A percentile compares a stretch with the other conserved stretches of the same genome.
phyloP scores from a whole-genome alignment of 176 grass and related monocot species.

The Stipa capillata region DNA sequence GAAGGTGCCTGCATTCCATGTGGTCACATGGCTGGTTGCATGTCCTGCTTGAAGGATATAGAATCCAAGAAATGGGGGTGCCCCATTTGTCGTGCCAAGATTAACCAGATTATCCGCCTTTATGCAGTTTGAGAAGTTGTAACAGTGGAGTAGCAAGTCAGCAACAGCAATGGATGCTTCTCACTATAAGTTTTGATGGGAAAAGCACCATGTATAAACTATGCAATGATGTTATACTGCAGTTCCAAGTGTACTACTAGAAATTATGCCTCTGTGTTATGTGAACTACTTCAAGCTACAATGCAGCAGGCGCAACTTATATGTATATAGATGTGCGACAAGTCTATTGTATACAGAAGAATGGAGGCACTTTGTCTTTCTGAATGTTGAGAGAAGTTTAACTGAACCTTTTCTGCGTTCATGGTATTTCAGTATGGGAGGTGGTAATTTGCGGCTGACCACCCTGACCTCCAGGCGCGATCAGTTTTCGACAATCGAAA shows the following conservation, averaged over 20 bases:
- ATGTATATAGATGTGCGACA: conserved; percentile 1
- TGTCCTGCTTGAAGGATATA: conserved; percentile 87
- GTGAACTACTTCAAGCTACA: not conserved
- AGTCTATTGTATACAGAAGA: not conserved
- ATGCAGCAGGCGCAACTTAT: not conserved
- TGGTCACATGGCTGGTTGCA: conserved; percentile 97
- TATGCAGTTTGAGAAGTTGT: conserved; percentile 68
- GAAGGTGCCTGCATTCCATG: conserved; percentile 96
- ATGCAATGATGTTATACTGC: not conserved
- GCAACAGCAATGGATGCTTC: not conserved
- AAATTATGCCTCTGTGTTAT: not conserved
- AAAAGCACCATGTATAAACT: no score
- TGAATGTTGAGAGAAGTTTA: no score
- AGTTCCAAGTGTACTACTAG: not conserved
- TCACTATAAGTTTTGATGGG: not conserved
- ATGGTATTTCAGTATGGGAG: no score
- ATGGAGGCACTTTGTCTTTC: not conserved
- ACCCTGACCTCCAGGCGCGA: no score
- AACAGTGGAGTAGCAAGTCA: not conserved
- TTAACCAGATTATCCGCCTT: conserved; percentile 78
- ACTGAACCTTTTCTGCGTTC: no score
- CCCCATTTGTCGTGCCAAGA: conserved; percentile 85
- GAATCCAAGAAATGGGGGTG: conserved; percentile 81
- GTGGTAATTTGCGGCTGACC: no score
- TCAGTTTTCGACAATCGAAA: no score